A percentile compares a stretch with the other conserved stretches of the same genome.
These are phyloP conservation scores for Saturnispora silvae DNA, from an alignment of 805 yeast genomes.

Conservation along the genomic window DNA sequence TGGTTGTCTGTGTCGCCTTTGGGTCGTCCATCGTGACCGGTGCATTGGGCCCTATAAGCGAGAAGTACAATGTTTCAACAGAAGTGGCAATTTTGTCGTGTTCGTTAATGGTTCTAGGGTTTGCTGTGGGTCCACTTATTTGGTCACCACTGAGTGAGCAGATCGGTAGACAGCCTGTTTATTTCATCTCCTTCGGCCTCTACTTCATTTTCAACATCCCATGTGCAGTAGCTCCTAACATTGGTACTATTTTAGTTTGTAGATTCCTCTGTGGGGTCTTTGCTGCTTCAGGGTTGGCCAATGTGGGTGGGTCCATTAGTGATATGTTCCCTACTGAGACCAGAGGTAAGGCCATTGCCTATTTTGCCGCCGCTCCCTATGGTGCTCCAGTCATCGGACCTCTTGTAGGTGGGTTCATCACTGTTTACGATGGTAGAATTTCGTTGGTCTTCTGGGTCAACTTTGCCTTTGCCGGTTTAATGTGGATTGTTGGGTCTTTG, in stretches of 20 bases:
- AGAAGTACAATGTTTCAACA: slow-evolving; percentile 54
- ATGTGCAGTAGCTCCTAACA: slow-evolving; percentile 73
- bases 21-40: slow-evolving; percentile 90
- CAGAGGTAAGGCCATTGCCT: slow-evolving; percentile 83
- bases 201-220: slow-evolving; percentile 79
- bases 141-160: slow-evolving; percentile 89
- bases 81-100: slow-evolving; percentile 77
- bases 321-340: slow-evolving; percentile 77
- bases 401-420: slow-evolving; percentile 75
- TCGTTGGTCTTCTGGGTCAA: slow-evolving; percentile 82
- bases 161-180: slow-evolving; percentile 78
- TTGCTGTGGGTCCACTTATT: slow-evolving; percentile 73
- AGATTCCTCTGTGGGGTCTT: slow-evolving; percentile 84
- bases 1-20: slow-evolving; percentile 84
- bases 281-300: slow-evolving; percentile 70
- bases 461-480: slow-evolving; percentile 81
- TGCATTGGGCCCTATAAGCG: slow-evolving; percentile 58
- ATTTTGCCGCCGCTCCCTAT: slow-evolving; percentile 86
- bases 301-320: slow-evolving; percentile 86
- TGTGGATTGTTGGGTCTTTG: slow-evolving; percentile 53
- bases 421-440: slow-evolving; percentile 55
- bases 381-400: slow-evolving; percentile 92
- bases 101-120: slow-evolving; percentile 83
- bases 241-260: slow-evolving; percentile 70
- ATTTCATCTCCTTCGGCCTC: slow-evolving; percentile 61